phyloP scores from a whole-genome alignment of 2,329 filamentous ascomycete species.

The Hypoxylon sp. region DNA sequence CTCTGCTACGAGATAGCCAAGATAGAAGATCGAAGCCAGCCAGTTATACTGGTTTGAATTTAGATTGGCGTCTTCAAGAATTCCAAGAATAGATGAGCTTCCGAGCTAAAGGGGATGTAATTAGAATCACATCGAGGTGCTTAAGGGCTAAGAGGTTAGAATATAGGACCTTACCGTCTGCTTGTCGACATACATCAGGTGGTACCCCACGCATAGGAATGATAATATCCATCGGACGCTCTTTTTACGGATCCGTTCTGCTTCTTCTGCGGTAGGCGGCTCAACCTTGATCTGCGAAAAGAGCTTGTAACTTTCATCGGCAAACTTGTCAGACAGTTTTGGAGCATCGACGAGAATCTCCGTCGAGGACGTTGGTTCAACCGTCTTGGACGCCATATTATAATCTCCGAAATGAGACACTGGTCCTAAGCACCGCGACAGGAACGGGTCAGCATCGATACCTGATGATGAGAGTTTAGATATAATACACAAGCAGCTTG shows the following conservation, averaged over 20 bases:
- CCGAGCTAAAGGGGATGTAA: constrained; percentile 24
- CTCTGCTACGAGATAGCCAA: constrained; percentile 34
- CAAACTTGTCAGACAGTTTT: constrained; percentile 57
- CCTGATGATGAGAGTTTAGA: constrained; percentile 12
- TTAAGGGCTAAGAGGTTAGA: not conserved
- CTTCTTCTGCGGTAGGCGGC: constrained; percentile 55
- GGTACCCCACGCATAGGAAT: constrained; percentile 36
- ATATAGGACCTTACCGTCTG: constrained; percentile 29
- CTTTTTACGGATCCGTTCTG: constrained; percentile 38
- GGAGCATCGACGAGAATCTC: constrained; percentile 38
- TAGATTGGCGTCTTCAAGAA: constrained; percentile 34
- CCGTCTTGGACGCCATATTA: constrained; percentile 31
- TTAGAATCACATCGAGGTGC: not conserved
- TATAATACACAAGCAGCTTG: constrained; percentile 6
- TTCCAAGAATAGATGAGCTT: constrained; percentile 37
- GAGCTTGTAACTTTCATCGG: constrained; percentile 61
- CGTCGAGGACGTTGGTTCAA: constrained; percentile 23
- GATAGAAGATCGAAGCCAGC: constrained; percentile 36
- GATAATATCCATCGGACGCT: constrained; percentile 35
- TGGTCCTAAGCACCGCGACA: not conserved
- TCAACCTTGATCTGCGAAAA: constrained; percentile 57
- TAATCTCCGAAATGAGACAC: not conserved
- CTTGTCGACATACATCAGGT: constrained; percentile 38
- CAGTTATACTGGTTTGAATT: constrained; percentile 38
- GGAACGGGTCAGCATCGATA: not conserved